phyloP scores from a whole-genome alignment of 2,329 filamentous ascomycete genomes.

The Penicillium rolfsii region DNA sequence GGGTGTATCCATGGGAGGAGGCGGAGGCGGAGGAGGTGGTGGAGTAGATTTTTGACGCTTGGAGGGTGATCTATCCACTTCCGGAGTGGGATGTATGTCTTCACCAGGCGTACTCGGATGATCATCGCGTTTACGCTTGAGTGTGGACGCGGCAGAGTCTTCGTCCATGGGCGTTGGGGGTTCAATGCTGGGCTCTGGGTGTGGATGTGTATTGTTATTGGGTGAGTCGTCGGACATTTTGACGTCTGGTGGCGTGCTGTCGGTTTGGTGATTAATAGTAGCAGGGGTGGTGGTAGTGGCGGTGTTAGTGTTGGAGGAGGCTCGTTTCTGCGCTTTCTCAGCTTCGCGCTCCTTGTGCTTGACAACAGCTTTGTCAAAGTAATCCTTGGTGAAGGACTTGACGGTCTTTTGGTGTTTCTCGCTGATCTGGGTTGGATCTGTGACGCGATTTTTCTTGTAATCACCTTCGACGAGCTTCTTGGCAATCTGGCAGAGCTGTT shows the following conservation, averaged over 20 bases:
- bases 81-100: conserved; percentile 18
- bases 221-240: conserved; percentile 50
- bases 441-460: conserved; percentile 85
- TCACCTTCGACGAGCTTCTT: conserved; percentile 92
- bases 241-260: conserved; percentile 35
- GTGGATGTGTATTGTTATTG: conserved; percentile 12
- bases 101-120: conserved; percentile 4
- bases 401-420: conserved; percentile 80
- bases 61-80: conserved; percentile 49
- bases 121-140: conserved; percentile 28
- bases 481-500: conserved; percentile 55
- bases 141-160: conserved; percentile 33
- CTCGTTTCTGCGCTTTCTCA: conserved; percentile 57
- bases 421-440: conserved; percentile 75
- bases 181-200: conserved; percentile 29
- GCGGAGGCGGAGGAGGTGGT: conserved; percentile 42
- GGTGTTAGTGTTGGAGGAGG: conserved; percentile 12
- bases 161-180: conserved; percentile 54
- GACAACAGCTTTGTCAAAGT: conserved; percentile 79
- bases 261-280: conserved; percentile 25
- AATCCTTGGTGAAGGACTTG: conserved; percentile 81
- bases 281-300: neutral
- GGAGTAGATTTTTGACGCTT: conserved; percentile 58
- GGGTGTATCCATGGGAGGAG: conserved; percentile 30
- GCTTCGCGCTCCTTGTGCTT: conserved; percentile 74